Base-by-base conservation (phyloP, 495 filamentous ascomycete species). In the Pseudoneurospora amorphoporcata region DNA sequence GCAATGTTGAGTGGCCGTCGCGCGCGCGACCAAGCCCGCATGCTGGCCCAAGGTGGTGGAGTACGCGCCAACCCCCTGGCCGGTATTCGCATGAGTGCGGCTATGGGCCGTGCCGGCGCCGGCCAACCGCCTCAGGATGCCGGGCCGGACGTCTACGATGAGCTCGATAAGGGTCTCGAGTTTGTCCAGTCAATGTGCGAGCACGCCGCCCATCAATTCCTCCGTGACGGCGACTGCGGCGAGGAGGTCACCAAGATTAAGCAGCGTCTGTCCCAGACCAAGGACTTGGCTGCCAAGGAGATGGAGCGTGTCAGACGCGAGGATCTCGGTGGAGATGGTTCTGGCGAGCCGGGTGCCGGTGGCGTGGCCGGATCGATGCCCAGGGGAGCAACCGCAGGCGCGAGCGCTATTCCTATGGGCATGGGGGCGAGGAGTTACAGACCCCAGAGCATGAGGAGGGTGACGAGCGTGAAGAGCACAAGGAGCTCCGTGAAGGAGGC, bases 181-280 rank as follows among this genome's bases (percentile, higher is more conserved):
- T 86, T 87, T 70, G 91, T 91, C 14, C 92, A 97, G 77, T 87
- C 85, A 68, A 87, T 93, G 76, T 96, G 92, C 79, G 94, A 97
- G 81, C 88, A 89, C 70, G 94, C 88, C 16, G 94, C 94, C 2
- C 94, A 95, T 79, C 92, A 95, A 78, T 92, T 96, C 72, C 85
- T 97, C 14, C 88, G 94, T 29, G 89, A 92, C 70, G 94, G 94
- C 29, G 90, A 94, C 73, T 97, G 94, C 80, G 84, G 82, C 19
- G 85, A 87, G 29, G 92, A 97, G 81, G 86, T 96, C 17, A 82
- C 86, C 14, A 89, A 88, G 38, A 91, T 94, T 58, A 88, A 90
- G 77, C 82, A 83, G 70, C 82, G 84, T 3, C 81, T 91, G 35
- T 76, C 72, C 16, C 88, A 92, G 76, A 87, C 90, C 14, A 85